phyloP scores from a whole-genome alignment of 176 grass and related monocot genomes.

The Puccinellia tenuiflora region DNA sequence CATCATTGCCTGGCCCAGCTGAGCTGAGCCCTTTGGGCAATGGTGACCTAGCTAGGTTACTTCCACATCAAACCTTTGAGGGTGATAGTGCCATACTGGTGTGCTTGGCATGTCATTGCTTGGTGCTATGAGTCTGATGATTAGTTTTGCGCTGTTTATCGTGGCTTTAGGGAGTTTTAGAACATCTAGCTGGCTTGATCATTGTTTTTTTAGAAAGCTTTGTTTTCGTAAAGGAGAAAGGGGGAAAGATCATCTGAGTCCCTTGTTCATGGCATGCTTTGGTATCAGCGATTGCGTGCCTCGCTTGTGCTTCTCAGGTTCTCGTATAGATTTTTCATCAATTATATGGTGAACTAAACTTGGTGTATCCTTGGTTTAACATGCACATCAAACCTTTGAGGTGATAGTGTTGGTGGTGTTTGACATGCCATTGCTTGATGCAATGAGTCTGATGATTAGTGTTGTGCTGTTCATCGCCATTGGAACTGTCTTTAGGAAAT shows the following conservation, averaged over 20 bases:
- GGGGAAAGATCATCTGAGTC: too few species aligned
- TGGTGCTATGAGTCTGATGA: not conserved
- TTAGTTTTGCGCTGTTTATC: not conserved
- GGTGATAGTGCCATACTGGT: not conserved
- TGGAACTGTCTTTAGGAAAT: not conserved
- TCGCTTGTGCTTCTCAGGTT: too few species aligned
- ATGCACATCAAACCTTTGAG: constrained; percentile 2
- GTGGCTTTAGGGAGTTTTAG: not conserved
- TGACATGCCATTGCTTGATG: not conserved
- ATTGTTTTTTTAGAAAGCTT: too few species aligned
- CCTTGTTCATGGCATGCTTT: too few species aligned
- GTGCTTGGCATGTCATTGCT: not conserved
- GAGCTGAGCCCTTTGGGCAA: not conserved
- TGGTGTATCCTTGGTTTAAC: too few species aligned
- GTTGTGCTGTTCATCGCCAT: not conserved
- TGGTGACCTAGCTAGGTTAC: not conserved
- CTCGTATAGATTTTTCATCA: too few species aligned
- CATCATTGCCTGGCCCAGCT: not conserved
- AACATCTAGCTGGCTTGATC: too few species aligned
- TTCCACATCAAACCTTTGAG: constrained; percentile 5
- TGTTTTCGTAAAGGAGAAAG: too few species aligned
- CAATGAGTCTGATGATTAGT: not conserved
- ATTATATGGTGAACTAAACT: too few species aligned
- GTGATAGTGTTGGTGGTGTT: not conserved
- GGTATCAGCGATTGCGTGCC: too few species aligned